Evolutionary conservation across 352 stramenopile genomes (phyloP), one percentile per base, ranked within the genome.

Genomic region (Peronospora belbahrii): DNA sequence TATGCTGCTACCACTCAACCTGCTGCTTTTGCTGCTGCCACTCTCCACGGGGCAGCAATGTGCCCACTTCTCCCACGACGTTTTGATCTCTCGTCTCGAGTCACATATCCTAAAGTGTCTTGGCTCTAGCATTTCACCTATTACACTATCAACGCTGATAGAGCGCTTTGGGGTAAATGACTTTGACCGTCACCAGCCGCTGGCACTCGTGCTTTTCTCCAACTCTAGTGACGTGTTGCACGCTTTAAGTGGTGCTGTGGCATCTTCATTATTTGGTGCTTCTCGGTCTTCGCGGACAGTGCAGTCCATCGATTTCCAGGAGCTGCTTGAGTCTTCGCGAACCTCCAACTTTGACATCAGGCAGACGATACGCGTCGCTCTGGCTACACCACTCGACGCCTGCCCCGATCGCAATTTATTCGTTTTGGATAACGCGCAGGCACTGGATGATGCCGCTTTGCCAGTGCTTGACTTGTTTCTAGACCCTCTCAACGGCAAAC

Each of bases 391-490:
- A 22, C 52, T 87, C 6, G 18, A 38, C 13, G 32, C 59, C 24
- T 87, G 75, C 38, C 59, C 75, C 1, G 33, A 69, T 22, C 75
- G 75, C 37, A 81, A 45, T 18, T 42, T 87, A 11, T 69, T 84
- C 20, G 40, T 87, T 17, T 31, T 87, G 17, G 56, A 70, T 14
- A 74, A 80, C 33, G 52, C 81, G 3, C 67, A 83, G 30, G 37
- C 45, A 32, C 47, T 80, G 38, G 62, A 75, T 40, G 66, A 66
- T 33, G 62, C 49, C 2, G 52, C 64, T 41, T 55, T 87, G 15
- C 70, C 75, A 0, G 62, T 83, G 33, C 56, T 87, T 8, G 75
- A 87, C 49, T 60, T 81, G 24, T 85, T 87, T 30, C 41, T 87
- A 17, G 75, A 87, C 33, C 75, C 75, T 27, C 53, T 87, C 17